These are phyloP conservation scores for Agaricus subrufescens DNA, from an alignment of 768 basidiomycete species.

Conservation along the genomic window DNA sequence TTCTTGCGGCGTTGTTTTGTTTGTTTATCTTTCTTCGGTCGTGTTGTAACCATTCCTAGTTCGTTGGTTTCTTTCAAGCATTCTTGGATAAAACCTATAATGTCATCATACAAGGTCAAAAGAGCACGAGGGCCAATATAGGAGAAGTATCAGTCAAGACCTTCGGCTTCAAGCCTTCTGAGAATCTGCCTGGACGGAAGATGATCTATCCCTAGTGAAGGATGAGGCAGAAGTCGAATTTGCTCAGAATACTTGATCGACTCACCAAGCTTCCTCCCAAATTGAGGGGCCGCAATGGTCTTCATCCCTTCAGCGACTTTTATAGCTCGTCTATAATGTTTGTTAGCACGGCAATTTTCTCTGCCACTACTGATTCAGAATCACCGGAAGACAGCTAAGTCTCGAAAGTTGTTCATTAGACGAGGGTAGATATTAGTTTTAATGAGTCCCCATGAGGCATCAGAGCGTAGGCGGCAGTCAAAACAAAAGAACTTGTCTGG, in stretches of 20 bases:
- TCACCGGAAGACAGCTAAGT: slow-evolving; percentile 69
- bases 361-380: background rate
- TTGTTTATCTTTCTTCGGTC: slow-evolving; percentile 32
- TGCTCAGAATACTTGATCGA: background rate
- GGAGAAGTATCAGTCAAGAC: slow-evolving; percentile 26
- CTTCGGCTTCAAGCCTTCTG: slow-evolving; percentile 67
- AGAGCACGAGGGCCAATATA: background rate
- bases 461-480: slow-evolving; percentile 66
- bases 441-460: slow-evolving; percentile 68
- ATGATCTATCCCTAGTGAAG: slow-evolving; percentile 43
- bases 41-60: slow-evolving; percentile 39
- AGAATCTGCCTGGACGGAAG: slow-evolving; percentile 57
- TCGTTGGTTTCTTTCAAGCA: slow-evolving; percentile 45
- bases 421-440: slow-evolving; percentile 49
- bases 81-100: slow-evolving; percentile 56
- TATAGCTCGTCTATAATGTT: slow-evolving; percentile 53
- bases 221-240: too few relatives aligned
- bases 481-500: slow-evolving; percentile 66
- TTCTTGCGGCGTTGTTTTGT: slow-evolving; percentile 40
- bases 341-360: background rate
- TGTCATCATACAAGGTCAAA: background rate
- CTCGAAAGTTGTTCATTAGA: slow-evolving; percentile 61
- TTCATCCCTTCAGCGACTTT: slow-evolving; percentile 57
- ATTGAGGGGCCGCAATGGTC: slow-evolving; percentile 40
- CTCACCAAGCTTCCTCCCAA: slow-evolving; percentile 59